These are phyloP conservation scores for Scheffersomyces titani DNA, from an alignment of 1,139 yeast species.

Conservation along the genomic window DNA sequence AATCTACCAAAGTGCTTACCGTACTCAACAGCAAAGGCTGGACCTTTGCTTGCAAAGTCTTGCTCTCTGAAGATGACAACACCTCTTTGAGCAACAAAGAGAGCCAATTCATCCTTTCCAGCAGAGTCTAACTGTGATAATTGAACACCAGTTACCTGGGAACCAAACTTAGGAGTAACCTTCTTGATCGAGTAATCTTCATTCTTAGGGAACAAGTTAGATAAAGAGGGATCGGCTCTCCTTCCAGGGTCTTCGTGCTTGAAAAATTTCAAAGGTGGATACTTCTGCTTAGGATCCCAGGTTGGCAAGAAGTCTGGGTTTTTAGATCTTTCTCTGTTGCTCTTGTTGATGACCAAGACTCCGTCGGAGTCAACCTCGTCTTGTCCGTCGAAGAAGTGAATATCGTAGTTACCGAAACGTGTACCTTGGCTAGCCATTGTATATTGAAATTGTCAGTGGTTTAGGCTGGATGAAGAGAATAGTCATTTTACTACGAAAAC, in stretches of 20 bases:
- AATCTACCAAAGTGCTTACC: constrained; percentile 38
- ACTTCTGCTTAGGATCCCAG: constrained; percentile 46
- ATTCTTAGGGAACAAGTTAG: constrained; percentile 47
- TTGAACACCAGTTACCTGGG: constrained; percentile 40
- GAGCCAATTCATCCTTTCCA: constrained; percentile 39
- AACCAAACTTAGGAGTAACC: constrained; percentile 29
- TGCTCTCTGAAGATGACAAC: constrained; percentile 43
- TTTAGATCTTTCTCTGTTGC: constrained; percentile 13
- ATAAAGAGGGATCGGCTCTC: constrained; percentile 55
- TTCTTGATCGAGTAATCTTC: constrained; percentile 23
- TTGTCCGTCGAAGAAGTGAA: constrained; percentile 13
- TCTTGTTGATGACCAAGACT: constrained; percentile 32
- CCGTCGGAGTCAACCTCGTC: constrained; percentile 43
- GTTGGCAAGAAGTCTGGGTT: constrained; percentile 47
- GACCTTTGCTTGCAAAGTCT: constrained; percentile 35
- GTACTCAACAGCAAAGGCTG: constrained; percentile 31
- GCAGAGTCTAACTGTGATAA: constrained; percentile 26
- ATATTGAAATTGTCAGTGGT: neutral
- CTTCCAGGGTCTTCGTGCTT: constrained; percentile 54
- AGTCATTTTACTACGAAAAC: neutral
- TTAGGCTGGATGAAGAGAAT: neutral
- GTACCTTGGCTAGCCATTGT: constrained; percentile 1
- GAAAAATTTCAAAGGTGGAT: constrained; percentile 36
- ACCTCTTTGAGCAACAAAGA: constrained; percentile 41
- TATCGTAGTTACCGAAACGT: constrained; percentile 6